phyloP scores from a whole-genome alignment of 129 eudicot genomes.

The Deinandra increscens region DNA sequence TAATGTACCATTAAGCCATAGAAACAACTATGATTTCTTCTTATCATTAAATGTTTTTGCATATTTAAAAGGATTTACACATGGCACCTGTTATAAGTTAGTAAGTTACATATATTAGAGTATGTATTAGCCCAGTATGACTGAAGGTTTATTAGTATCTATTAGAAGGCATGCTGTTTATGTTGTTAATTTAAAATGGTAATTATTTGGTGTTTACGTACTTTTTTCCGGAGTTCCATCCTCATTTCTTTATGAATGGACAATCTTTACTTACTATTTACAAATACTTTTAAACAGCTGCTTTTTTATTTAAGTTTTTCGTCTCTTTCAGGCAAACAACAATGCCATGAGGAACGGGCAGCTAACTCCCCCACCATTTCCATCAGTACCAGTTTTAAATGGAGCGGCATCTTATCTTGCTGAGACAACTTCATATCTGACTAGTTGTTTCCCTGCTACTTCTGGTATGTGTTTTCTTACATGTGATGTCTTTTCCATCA shows the following conservation, averaged over 20 bases:
- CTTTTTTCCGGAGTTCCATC: background rate
- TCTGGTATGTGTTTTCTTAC: constrained; percentile 39
- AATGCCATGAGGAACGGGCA: constrained; percentile 37
- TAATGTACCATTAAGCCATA: background rate
- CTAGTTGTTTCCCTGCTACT: constrained; percentile 65
- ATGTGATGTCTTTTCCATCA: background rate
- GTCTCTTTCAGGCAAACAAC: constrained; percentile 46
- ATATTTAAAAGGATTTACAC: background rate
- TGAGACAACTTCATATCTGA: constrained; percentile 69
- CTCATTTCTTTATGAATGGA: background rate
- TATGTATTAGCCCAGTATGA: too few relatives aligned
- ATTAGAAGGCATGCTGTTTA: constrained; percentile 6
- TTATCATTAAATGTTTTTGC: background rate
- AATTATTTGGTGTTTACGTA: background rate
- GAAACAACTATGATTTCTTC: background rate
- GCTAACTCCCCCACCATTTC: constrained; percentile 49
- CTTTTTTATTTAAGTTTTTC: constrained; percentile 10
- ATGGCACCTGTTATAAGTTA: background rate
- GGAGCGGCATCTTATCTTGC: constrained; percentile 83
- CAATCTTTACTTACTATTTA: constrained; percentile 12
- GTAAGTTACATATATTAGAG: too few relatives aligned
- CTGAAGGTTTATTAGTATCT: background rate
- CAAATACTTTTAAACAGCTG: constrained; percentile 8
- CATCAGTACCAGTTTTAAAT: constrained; percentile 68
- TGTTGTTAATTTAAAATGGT: constrained; percentile 2